These are phyloP conservation scores for Bauhinia variegata DNA, from an alignment of 306 rosid genomes.

Conservation along the genomic window DNA sequence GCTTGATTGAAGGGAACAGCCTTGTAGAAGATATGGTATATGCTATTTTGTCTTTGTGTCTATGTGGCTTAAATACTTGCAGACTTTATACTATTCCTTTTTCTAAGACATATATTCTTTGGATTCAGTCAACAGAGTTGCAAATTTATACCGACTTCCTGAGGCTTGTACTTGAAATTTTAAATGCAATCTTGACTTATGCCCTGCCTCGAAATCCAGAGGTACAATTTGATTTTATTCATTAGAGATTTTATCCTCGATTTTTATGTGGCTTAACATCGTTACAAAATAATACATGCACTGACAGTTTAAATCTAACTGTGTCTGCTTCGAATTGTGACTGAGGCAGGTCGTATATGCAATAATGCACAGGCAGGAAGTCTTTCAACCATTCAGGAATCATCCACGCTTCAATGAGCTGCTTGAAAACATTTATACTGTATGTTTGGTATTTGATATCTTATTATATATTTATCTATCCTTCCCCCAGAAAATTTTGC, in stretches of 20 bases:
- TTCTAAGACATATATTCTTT: conserved; percentile 40
- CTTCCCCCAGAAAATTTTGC: conserved; percentile 23
- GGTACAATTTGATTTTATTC: conserved; percentile 55
- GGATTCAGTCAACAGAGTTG: conserved; percentile 86
- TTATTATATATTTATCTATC: background rate
- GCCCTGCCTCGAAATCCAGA: conserved; percentile 99
- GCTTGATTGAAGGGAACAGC: conserved; percentile 62
- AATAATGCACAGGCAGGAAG: conserved; percentile 96
- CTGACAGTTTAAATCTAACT: conserved; percentile 6
- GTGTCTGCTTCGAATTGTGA: conserved; percentile 22
- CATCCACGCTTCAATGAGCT: conserved; percentile 96
- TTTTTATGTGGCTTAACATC: conserved; percentile 28
- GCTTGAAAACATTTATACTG: conserved; percentile 88
- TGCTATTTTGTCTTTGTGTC: conserved; percentile 18
- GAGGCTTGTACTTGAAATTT: conserved; percentile 97
- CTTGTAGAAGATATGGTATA: conserved; percentile 79
- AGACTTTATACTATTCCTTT: conserved; percentile 12
- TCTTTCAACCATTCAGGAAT: conserved; percentile 92
- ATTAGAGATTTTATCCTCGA: conserved; percentile 24
- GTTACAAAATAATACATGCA: background rate
- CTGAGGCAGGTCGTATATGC: conserved; percentile 87
- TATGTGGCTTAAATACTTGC: conserved; percentile 10
- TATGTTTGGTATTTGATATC: conserved; percentile 42
- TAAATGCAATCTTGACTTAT: conserved; percentile 92
- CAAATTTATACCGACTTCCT: conserved; percentile 96